Base-by-base conservation (phyloP, 2,329 filamentous ascomycete species). In the Sporothrix euskadiensis region DNA sequence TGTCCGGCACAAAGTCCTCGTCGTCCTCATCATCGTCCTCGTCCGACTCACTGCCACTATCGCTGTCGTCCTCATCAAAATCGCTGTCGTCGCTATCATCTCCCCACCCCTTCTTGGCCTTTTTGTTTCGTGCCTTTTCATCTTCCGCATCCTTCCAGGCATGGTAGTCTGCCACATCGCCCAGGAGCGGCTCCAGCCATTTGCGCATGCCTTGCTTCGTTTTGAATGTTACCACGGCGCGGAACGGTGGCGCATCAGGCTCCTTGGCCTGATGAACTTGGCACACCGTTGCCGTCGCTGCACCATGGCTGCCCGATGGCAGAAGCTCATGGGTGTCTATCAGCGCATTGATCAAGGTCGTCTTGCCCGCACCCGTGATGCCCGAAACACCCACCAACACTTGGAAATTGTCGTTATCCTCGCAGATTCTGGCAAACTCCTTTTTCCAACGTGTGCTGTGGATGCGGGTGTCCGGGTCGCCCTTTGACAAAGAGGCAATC, bases 291-390 rank as follows among this genome's bases (percentile, higher is more conserved):
- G 71, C 68, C 10, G 74, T 75, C 19, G 74, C 56, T 0, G 74
- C 74, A 9, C 63, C 68, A 19, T 75, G 68, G 30, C 73, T 71
- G 44, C 74, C 74, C 4, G 71, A 73, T 4, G 74, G 74, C 19
- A 75, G 49, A 16, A 74, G 66, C 41, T 75, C 73, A 14, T 71
- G 10, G 22, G n/a, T 19, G 63, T 66, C 71, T 10, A 74, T 57
- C n/a, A 75, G 71, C 3, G 73, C 73, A n/a, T 75, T 75, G n/a
- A 75, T 69, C 2, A 74, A 22, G 0, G 71, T 66, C 4, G 74
- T 74, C 57, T 75, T 75, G 5, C 74, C 73, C 1, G 74, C 74
- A 5, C 74, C 74, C 1, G 74, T 75, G 0, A 6, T 30, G 0
- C 74, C 74, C 10, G 71, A 73, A 6, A 75, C 68, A n/a, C 74